A percentile compares a stretch with the other conserved stretches of the same genome.
Evolutionary conservation across 257 asterid genomes (phyloP).

Genomic region (Solanum etuberosum): DNA sequence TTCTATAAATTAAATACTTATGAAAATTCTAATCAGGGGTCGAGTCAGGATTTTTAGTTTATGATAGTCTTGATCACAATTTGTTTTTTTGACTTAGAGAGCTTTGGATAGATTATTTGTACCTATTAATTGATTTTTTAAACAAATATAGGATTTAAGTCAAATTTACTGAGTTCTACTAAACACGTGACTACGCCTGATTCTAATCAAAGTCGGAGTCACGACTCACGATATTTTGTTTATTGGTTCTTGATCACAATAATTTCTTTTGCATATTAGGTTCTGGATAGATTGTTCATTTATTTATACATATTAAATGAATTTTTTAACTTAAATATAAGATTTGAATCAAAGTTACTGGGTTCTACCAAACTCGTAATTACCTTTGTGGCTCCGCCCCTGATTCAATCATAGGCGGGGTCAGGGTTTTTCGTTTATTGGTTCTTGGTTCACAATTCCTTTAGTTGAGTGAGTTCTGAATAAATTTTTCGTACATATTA

Average conservation of each 20-base stretch:
- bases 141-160: not conserved
- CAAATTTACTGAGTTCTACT: not conserved
- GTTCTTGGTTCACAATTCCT: not conserved
- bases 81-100: not conserved
- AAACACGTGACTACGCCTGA: not conserved
- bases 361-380: accelerated
- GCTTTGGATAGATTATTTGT: not conserved
- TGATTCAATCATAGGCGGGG: too few species aligned
- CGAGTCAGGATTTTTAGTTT: not conserved
- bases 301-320: not conserved
- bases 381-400: accelerated
- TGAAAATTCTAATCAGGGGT: not conserved
- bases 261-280: not conserved
- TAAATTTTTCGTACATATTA: not conserved
- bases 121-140: not conserved
- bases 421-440: not conserved
- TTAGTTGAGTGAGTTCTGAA: not conserved
- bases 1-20: not conserved
- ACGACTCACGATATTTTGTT: not conserved
- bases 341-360: not conserved
- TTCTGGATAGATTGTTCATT: not conserved
- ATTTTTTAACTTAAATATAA: not conserved
- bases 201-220: not conserved
- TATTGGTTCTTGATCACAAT: not conserved
- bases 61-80: not conserved